These are phyloP conservation scores for Kwoniella sp. DNA, from an alignment of 768 basidiomycete species.

Conservation along the genomic window DNA sequence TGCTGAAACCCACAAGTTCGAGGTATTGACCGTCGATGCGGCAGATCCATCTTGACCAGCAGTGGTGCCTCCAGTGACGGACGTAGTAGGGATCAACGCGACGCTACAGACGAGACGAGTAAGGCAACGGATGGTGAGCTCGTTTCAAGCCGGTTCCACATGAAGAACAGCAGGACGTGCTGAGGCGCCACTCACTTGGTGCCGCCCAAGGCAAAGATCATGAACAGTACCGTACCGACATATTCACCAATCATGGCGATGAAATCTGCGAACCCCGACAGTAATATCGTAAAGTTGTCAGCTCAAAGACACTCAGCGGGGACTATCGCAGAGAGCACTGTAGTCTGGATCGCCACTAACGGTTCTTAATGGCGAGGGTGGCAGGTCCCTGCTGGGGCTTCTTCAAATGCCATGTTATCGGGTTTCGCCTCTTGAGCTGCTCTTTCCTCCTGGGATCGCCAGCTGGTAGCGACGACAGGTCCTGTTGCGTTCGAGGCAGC, in stretches of 20 bases:
- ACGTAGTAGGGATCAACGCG: conserved; percentile 51
- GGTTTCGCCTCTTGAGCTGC: conserved; percentile 25
- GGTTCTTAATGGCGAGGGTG: conserved; percentile 50
- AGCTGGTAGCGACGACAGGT: neutral
- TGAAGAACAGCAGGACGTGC: neutral
- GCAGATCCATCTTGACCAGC: conserved; percentile 45
- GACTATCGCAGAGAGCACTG: neutral
- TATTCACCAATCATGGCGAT: conserved; percentile 56
- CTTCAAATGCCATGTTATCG: conserved; percentile 42
- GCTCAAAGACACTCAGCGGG: too few species aligned
- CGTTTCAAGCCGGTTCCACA: too few species aligned
- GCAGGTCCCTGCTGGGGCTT: conserved; percentile 39
- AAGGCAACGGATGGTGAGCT: neutral
- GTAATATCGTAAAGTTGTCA: neutral
- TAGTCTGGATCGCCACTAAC: conserved; percentile 27
- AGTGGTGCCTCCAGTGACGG: conserved; percentile 46
- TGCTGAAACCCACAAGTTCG: conserved; percentile 45
- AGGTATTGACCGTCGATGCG: conserved; percentile 52
- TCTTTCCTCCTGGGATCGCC: conserved; percentile 6
- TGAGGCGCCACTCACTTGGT: conserved; percentile 43
- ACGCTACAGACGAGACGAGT: conserved; percentile 35
- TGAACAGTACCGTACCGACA: conserved; percentile 54
- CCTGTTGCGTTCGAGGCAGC: conserved; percentile 3
- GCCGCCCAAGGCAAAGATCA: conserved; percentile 55
- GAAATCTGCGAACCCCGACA: conserved; percentile 31